Percentiles rank a stretch among this genome's conserved stretches.
Evolutionary conservation across 768 basidiomycete genomes (phyloP).

Genomic region (Tubosaeta sp.): DNA sequence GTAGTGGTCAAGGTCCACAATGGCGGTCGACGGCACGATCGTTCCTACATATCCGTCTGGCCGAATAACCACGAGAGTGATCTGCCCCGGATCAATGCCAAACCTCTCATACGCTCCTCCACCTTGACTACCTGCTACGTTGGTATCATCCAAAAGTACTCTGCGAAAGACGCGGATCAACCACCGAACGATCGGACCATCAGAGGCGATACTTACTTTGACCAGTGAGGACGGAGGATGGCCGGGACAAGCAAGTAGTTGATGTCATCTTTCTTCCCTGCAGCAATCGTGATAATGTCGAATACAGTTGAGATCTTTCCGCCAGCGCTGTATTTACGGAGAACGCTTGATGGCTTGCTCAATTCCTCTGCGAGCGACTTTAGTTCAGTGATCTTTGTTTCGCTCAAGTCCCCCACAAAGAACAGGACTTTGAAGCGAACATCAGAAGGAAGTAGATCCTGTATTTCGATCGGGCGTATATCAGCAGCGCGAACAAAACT

Average conservation of each 20-base stretch:
- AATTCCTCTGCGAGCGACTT: slow-evolving; percentile 26
- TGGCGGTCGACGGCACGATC: slow-evolving; percentile 25
- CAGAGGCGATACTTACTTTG: slow-evolving; percentile 30
- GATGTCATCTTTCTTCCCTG: slow-evolving; percentile 30
- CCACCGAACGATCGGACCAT: neutral
- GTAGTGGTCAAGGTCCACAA: slow-evolving; percentile 42
- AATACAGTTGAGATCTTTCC: slow-evolving; percentile 29
- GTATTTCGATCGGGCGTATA: slow-evolving; percentile 35
- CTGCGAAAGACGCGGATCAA: slow-evolving; percentile 15
- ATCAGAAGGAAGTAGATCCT: slow-evolving; percentile 38
- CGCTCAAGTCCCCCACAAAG: slow-evolving; percentile 30
- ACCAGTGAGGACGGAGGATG: slow-evolving; percentile 38
- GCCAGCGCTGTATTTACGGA: slow-evolving; percentile 26
- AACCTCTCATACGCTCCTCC: slow-evolving; percentile 33
- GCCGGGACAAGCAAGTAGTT: slow-evolving; percentile 34
- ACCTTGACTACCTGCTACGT: slow-evolving; percentile 27
- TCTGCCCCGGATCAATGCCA: slow-evolving; percentile 27
- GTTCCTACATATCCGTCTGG: slow-evolving; percentile 41
- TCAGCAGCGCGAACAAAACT: slow-evolving; percentile 35
- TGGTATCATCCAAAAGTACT: slow-evolving; percentile 35
- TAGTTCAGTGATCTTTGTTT: slow-evolving; percentile 19
- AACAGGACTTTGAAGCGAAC: slow-evolving; percentile 36
- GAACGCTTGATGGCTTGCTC: slow-evolving; percentile 20
- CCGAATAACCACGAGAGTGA: slow-evolving; percentile 35
- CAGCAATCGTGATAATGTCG: slow-evolving; percentile 24